Conservation (phyloP, 805 yeast genomes). For the Saccharomycopsis fermentans region DNA sequence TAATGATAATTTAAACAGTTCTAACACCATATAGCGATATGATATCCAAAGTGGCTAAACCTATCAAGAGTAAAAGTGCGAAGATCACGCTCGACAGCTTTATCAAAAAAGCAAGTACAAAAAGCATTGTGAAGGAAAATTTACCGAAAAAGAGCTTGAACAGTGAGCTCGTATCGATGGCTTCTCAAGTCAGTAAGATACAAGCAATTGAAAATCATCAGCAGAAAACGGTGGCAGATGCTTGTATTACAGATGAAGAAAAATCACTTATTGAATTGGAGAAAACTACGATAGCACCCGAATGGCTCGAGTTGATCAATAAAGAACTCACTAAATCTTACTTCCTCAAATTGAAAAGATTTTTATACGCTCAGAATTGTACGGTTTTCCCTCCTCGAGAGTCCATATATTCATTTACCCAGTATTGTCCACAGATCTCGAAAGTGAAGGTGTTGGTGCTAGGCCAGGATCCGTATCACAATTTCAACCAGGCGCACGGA, state of each 20-base stretch:
- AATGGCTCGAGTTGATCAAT: constrained; percentile 69
- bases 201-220: neutral
- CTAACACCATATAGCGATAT: no score
- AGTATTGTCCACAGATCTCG: constrained; percentile 63
- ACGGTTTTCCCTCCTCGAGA: constrained; percentile 69
- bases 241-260: constrained; percentile 23
- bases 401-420: constrained; percentile 86
- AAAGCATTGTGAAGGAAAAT: neutral
- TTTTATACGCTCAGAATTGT: constrained; percentile 38
- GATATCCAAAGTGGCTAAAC: neutral
- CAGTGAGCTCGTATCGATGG: no score
- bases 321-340: constrained; percentile 76
- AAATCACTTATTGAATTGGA: constrained; percentile 48
- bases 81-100: neutral
- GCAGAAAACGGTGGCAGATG: constrained; percentile 25
- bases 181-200: neutral
- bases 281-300: constrained; percentile 53
- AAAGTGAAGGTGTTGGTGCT: constrained; percentile 67
- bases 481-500: constrained; percentile 90
- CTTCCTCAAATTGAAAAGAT: constrained; percentile 45
- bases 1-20: no score
- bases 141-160: neutral
- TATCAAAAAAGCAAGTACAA: neutral
- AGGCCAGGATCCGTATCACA: constrained; percentile 97
- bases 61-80: neutral